Evolutionary conservation across 1,284 basidiomycete species (phyloP).

Genomic region (Hymenochaete sp.): DNA sequence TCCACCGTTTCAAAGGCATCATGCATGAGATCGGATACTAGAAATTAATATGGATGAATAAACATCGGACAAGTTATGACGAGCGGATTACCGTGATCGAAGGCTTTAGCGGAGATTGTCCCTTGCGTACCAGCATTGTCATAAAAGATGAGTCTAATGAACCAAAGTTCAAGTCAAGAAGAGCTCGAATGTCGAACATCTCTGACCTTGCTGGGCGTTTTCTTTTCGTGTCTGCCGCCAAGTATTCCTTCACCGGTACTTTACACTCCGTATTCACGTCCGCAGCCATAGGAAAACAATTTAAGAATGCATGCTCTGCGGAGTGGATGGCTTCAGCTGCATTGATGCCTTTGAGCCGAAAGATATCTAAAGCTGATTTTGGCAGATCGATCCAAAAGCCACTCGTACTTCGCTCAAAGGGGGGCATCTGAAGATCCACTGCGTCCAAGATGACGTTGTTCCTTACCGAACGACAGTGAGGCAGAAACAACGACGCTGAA

Average conservation of each 20-base stretch:
- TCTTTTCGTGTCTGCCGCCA: constrained; percentile 44
- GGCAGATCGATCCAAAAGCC: constrained; percentile 88
- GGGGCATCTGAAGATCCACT: constrained; percentile 73
- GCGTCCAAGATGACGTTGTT: constrained; percentile 64
- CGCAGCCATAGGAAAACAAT: constrained; percentile 61
- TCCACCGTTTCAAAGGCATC: constrained; percentile 61
- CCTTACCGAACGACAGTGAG: constrained; percentile 30
- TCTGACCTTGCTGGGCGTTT: constrained; percentile 70
- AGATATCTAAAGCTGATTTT: constrained; percentile 38
- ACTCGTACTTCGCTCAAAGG: constrained; percentile 68
- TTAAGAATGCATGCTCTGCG: constrained; percentile 78
- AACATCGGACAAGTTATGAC: neutral
- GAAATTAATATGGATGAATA: constrained; percentile 11
- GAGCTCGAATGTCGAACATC: neutral
- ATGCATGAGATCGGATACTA: constrained; percentile 53
- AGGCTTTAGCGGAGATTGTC: constrained; percentile 71
- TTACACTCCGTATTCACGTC: constrained; percentile 88
- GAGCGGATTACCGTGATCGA: constrained; percentile 64
- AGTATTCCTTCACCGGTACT: constrained; percentile 70
- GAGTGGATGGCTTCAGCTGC: constrained; percentile 77
- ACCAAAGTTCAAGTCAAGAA: neutral
- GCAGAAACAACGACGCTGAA: neutral
- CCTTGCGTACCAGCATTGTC: constrained; percentile 65
- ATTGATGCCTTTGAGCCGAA: constrained; percentile 52
- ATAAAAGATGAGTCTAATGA: constrained; percentile 72